These are phyloP conservation scores for Biscogniauxia mediterranea DNA, from an alignment of 2,329 filamentous ascomycete species.

Conservation along the genomic window DNA sequence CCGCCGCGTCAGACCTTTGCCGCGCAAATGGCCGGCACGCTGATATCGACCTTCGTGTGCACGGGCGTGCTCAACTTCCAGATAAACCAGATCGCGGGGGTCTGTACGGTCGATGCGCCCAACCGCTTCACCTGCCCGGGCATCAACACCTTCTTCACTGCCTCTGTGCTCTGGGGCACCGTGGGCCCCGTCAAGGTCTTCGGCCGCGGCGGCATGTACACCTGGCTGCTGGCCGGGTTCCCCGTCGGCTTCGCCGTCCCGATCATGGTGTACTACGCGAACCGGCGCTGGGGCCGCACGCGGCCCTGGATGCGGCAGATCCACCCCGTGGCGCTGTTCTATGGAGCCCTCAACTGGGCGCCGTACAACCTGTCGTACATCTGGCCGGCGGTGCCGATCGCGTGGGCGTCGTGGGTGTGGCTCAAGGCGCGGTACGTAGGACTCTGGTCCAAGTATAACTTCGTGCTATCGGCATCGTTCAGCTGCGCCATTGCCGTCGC, in stretches of 20 bases:
- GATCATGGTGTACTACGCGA: constrained; percentile 30
- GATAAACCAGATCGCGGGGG: constrained; percentile 42
- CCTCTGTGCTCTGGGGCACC: constrained; percentile 43
- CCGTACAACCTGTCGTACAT: constrained; percentile 47
- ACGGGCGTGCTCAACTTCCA: constrained; percentile 44
- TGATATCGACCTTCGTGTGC: constrained; percentile 51
- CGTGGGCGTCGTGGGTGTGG: constrained; percentile 46
- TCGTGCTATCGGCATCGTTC: constrained; percentile 27
- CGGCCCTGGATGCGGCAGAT: constrained; percentile 26
- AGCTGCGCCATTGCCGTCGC: constrained; percentile 27
- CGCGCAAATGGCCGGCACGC: constrained; percentile 57
- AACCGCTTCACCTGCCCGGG: constrained; percentile 52
- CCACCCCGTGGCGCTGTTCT: constrained; percentile 29
- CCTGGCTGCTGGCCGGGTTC: constrained; percentile 33
- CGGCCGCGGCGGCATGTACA: constrained; percentile 37
- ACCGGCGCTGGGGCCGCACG: constrained; percentile 27
- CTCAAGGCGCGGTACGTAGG: constrained; percentile 23
- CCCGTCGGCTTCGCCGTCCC: constrained; percentile 34
- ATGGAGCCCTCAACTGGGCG: constrained; percentile 22
- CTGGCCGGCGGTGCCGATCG: constrained; percentile 47
- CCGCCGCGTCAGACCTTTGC: constrained; percentile 58
- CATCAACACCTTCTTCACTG: constrained; percentile 56
- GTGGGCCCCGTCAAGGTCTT: constrained; percentile 40
- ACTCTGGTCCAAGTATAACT: constrained; percentile 31
- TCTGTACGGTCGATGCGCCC: constrained; percentile 47